Percentiles rank a stretch among this genome's conserved stretches.
Evolutionary conservation across 768 basidiomycete species (phyloP).

Genomic region (Daedalea quercina): DNA sequence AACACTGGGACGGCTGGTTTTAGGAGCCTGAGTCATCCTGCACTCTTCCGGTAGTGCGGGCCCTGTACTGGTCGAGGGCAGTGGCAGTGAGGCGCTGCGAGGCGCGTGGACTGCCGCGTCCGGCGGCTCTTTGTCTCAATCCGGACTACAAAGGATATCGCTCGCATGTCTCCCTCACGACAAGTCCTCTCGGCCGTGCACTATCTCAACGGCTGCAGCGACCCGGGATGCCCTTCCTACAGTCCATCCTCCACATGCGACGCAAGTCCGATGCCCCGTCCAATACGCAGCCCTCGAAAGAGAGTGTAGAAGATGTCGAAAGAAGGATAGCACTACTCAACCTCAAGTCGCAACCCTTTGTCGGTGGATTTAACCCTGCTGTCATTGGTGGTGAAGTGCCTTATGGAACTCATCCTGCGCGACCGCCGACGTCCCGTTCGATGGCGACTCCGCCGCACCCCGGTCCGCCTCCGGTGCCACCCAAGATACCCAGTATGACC

Average conservation of each 20-base stretch:
- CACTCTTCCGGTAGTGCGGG: background rate
- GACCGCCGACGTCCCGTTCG: conserved; percentile 5
- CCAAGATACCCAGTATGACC: background rate
- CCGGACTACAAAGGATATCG: background rate
- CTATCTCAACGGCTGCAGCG: background rate
- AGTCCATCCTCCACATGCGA: conserved; percentile 10
- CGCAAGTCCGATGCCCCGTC: conserved; percentile 4
- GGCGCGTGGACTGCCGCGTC: background rate
- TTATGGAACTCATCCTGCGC: background rate
- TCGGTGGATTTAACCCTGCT: conserved; percentile 40
- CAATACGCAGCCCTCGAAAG: background rate
- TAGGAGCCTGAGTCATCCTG: background rate
- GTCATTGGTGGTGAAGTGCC: background rate
- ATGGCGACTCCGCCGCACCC: background rate
- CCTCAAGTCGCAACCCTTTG: conserved; percentile 23
- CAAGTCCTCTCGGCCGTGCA: background rate
- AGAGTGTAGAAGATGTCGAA: background rate
- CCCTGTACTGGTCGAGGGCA: background rate
- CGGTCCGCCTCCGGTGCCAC: background rate
- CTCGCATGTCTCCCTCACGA: background rate
- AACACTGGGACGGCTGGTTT: too few species aligned
- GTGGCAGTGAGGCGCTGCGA: background rate
- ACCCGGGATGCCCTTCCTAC: conserved; percentile 3
- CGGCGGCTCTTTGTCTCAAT: background rate
- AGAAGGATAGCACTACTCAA: conserved; percentile 5